A percentile compares a stretch with the other conserved stretches of the same genome.
Evolutionary conservation across 352 stramenopile genomes (phyloP).

Genomic region (Pythium rhizo-oryzae): DNA sequence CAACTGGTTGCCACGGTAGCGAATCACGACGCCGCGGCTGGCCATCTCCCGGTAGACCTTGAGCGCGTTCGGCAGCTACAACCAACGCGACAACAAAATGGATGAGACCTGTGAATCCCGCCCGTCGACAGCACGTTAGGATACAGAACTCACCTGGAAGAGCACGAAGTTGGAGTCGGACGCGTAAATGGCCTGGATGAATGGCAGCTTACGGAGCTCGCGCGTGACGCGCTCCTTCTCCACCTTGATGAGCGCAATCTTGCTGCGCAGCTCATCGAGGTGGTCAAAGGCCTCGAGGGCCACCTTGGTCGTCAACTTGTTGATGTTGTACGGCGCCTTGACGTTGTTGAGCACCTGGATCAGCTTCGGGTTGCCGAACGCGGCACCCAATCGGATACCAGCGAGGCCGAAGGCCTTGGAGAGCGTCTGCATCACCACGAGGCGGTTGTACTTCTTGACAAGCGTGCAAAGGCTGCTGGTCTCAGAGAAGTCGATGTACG

Average conservation of each 20-base stretch:
- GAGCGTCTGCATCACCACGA: conserved; percentile 98
- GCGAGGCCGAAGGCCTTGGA: conserved; percentile 98
- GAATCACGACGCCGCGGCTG: conserved; percentile 93
- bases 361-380: conserved; percentile 91
- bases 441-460: conserved; percentile 91
- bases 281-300: conserved; percentile 69
- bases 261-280: conserved; percentile 52
- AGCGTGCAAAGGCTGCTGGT: conserved; percentile 81
- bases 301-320: conserved; percentile 93
- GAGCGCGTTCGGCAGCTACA: conserved; percentile 86
- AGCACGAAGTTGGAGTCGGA: conserved; percentile 99
- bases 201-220: conserved; percentile 86
- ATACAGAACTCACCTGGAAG: conserved; percentile 77
- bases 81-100: background rate
- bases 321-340: conserved; percentile 99
- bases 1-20: conserved; percentile 96
- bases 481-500: conserved; percentile 97
- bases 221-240: conserved; percentile 86
- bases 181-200: conserved; percentile 93
- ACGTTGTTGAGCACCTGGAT: conserved; percentile 99
- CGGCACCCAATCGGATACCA: conserved; percentile 93
- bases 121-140: too few species aligned
- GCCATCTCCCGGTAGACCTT: conserved; percentile 96
- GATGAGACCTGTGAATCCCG: background rate
- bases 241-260: conserved; percentile 72